Evolutionary conservation across 2,329 filamentous ascomycete species (phyloP), one percentile per base, ranked within the genome.

Genomic region (Cytospora piceicola): DNA sequence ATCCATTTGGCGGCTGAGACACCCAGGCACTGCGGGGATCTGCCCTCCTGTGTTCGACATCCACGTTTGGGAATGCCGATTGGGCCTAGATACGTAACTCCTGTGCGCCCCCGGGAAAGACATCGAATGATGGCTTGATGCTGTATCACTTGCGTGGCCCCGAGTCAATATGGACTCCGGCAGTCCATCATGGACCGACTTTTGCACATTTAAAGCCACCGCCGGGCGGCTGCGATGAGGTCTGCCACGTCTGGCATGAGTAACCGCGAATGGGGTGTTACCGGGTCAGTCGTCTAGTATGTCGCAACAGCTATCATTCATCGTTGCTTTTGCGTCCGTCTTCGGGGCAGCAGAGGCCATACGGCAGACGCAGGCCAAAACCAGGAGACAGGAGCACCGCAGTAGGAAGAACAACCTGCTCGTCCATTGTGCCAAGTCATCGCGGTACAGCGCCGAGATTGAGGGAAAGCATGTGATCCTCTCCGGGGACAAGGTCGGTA

Each of bases 311-410:
- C 52, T 76, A 32, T 71, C 73, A 3, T 77, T 80, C 36, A 73
- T 80, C 42, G 70, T 79, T 58, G 77, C 77, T 53, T 78, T 80
- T 64, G 77, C 76, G 51, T 77, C 80, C 27, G 79, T 82, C 64
- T 76, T 80, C 65, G 81, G 80, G 66, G 76, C 79, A 0, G 77
- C 79, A 24, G 81, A 83, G 71, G 80, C 79, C 20, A 81, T 83
- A 65, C 75, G 79, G 53, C 77, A 80, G 46, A 80, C 80, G 11
- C 81, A 82, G 71, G 75, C 77, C n/a, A 80, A 80, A 68, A 74
- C 77, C 4, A 78, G 77, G 52, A 76, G 76, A 53, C 80, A 83
- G 68, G 81, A 83, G 65, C 81, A 83, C 68, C 77, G 81, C 61
- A 78, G 76, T 67, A 76, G 80, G 58, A 81, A 81, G 67, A 81